Percentiles rank a stretch among this genome's conserved stretches.
Evolutionary conservation across 176 grass and related monocot genomes (phyloP).

Genomic region (Thalia dealbata): DNA sequence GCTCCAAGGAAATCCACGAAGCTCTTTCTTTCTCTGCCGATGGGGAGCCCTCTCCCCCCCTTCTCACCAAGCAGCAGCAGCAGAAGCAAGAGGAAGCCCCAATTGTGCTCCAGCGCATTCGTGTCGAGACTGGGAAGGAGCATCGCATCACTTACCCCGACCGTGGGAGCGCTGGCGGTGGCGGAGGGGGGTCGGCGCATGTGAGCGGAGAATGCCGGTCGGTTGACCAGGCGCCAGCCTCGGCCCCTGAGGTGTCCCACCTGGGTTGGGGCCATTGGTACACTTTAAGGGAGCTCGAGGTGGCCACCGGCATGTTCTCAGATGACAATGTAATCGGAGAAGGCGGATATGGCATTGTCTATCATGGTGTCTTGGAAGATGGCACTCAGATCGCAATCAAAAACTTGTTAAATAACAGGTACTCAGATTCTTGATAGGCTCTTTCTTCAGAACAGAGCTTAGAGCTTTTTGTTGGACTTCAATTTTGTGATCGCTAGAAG

Average conservation of each 20-base stretch:
- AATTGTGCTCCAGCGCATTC: constrained; percentile 36
- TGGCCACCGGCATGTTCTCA: constrained; percentile 68
- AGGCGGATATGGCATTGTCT: constrained; percentile 89
- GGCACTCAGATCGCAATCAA: constrained; percentile 74
- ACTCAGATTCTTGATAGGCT: not conserved
- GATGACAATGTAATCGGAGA: constrained; percentile 89
- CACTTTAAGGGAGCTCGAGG: constrained; percentile 86
- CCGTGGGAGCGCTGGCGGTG: constrained; percentile 41
- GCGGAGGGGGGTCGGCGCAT: constrained; percentile 32
- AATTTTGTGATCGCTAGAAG: too few relatives aligned
- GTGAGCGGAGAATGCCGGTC: constrained; percentile 57
- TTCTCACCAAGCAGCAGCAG: not conserved
- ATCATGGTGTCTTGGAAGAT: constrained; percentile 81
- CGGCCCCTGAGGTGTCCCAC: constrained; percentile 71
- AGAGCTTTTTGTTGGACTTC: too few relatives aligned
- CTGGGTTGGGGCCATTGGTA: constrained; percentile 95
- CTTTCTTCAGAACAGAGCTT: too few relatives aligned
- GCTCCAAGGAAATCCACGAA: not conserved
- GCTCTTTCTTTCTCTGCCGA: not conserved
- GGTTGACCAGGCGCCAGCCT: constrained; percentile 30
- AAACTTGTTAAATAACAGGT: constrained; percentile 90
- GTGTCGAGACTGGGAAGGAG: constrained; percentile 82
- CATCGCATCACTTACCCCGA: constrained; percentile 85
- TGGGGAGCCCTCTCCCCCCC: not conserved
- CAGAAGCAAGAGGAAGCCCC: not conserved